Conservation (phyloP, 768 basidiomycete genomes). For the Tricholoma bakamatsutake region DNA sequence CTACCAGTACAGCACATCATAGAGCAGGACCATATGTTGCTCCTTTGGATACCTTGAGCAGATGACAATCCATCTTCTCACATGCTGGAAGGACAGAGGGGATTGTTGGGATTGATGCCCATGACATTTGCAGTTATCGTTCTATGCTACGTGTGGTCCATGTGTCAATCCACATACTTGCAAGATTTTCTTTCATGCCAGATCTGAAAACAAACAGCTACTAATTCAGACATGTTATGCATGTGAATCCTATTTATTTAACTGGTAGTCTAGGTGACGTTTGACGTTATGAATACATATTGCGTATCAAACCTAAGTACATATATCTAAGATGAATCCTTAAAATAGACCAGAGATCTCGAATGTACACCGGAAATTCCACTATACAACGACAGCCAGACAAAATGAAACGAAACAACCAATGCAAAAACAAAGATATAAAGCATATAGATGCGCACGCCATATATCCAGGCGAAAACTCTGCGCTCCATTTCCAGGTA, state of each 20-base stretch:
- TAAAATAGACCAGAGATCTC: too few relatives aligned
- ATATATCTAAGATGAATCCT: too few relatives aligned
- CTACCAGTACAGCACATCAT: conserved; percentile 17
- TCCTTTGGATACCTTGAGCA: conserved; percentile 3
- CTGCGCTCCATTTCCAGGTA: neutral
- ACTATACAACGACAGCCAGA: neutral
- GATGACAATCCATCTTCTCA: conserved; percentile 17
- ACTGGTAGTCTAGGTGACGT: too few relatives aligned
- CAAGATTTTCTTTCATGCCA: too few relatives aligned
- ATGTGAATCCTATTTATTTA: too few relatives aligned
- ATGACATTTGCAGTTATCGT: neutral
- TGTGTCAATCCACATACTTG: too few relatives aligned
- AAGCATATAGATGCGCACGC: neutral
- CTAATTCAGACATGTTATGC: too few relatives aligned
- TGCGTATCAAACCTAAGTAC: too few relatives aligned
- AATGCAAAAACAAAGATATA: neutral
- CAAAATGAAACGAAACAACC: neutral
- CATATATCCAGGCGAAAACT: neutral
- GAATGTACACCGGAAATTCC: neutral
- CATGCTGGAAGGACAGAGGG: conserved; percentile 27
- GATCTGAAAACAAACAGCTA: too few relatives aligned
- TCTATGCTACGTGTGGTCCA: neutral
- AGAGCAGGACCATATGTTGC: conserved; percentile 6
- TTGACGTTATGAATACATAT: too few relatives aligned
- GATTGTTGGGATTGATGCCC: conserved; percentile 19